A percentile compares a stretch with the other conserved stretches of the same genome.
These are phyloP conservation scores for Claviceps sp. DNA, from an alignment of 2,329 filamentous ascomycete species.

Conservation along the genomic window DNA sequence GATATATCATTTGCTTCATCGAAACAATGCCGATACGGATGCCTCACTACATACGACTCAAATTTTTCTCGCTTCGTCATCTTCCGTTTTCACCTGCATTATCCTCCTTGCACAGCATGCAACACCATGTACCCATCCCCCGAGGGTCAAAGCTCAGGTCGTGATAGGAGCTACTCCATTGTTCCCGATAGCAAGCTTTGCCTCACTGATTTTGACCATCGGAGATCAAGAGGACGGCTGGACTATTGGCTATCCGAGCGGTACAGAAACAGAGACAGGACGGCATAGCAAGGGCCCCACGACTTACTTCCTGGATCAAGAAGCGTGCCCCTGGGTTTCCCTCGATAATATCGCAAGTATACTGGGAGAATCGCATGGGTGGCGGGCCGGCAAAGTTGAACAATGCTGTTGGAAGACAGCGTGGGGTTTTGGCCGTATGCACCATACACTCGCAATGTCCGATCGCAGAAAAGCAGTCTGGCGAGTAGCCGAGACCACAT, in stretches of 20 bases:
- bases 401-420: neutral
- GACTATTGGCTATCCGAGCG: neutral
- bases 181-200: neutral
- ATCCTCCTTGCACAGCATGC: neutral
- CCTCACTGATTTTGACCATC: neutral
- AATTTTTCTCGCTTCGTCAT: too few species aligned
- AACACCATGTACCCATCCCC: neutral
- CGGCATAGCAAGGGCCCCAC: neutral
- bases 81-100: neutral
- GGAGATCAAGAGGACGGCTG: neutral
- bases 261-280: neutral
- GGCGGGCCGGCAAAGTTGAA: neutral
- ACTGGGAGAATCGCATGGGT: neutral
- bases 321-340: neutral
- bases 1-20: neutral
- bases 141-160: neutral
- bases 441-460: neutral
- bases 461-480: neutral
- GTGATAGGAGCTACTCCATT: neutral
- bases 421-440: neutral
- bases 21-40: neutral
- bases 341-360: neutral
- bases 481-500: too few species aligned
- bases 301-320: neutral
- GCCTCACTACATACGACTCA: neutral